phyloP scores from a whole-genome alignment of 768 basidiomycete genomes.

The Cystofilobasidium capitatum region DNA sequence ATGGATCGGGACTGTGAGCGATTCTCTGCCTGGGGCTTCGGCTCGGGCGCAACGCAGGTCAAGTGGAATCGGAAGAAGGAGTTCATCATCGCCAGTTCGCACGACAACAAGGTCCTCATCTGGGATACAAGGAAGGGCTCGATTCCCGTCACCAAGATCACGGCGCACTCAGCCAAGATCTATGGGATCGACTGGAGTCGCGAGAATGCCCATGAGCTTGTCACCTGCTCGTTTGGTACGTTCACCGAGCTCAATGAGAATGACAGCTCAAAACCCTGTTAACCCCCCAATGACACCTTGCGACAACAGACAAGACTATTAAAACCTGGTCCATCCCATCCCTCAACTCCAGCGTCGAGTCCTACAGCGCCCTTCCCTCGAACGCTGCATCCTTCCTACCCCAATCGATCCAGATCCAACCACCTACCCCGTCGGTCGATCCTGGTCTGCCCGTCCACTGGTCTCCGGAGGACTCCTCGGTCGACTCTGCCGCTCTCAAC shows the following conservation, averaged over 20 bases:
- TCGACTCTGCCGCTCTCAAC: background rate
- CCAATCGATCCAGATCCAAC: constrained; percentile 5
- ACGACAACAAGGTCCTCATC: constrained; percentile 72
- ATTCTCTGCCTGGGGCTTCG: constrained; percentile 25
- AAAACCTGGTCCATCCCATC: constrained; percentile 56
- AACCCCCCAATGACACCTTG: background rate
- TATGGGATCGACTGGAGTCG: constrained; percentile 98
- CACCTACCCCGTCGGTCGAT: background rate
- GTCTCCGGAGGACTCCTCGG: background rate
- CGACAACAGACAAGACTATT: constrained; percentile 63
- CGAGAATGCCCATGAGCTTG: constrained; percentile 58
- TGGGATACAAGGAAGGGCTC: constrained; percentile 98
- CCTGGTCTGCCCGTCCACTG: background rate
- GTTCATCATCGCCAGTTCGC: constrained; percentile 79
- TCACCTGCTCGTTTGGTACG: constrained; percentile 71
- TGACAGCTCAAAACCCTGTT: too few relatives aligned
- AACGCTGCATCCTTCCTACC: constrained; percentile 6
- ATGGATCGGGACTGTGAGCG: constrained; percentile 22
- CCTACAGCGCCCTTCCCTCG: constrained; percentile 31
- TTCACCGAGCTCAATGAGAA: background rate
- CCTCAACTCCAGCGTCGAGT: constrained; percentile 39
- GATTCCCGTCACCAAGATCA: constrained; percentile 61
- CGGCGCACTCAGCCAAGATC: constrained; percentile 80
- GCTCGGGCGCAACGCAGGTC: constrained; percentile 74
- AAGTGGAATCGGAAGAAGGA: constrained; percentile 90